Base-by-base conservation (phyloP, 2,329 filamentous ascomycete genomes). In the Golovinomyces cichoracearum region DNA sequence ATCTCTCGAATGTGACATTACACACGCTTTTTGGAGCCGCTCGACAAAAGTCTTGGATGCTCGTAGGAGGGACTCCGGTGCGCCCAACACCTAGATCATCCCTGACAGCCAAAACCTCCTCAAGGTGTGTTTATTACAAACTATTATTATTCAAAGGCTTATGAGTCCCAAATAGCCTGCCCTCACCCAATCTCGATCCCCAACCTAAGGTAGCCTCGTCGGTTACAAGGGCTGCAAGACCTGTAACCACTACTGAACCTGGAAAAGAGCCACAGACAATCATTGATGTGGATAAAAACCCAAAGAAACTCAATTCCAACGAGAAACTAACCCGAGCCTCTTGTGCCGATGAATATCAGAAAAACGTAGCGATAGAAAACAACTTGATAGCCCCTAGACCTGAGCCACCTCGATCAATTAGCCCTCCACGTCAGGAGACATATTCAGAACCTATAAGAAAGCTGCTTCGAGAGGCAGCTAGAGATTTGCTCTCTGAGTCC, bases 21-120 rank as follows among this genome's bases (percentile, higher is more conserved):
- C 60, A 62, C 46, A 52, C 58, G 7, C 50, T 63, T 33, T 57
- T 63, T 46, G 59, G 60, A 50, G 56, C 58, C 10, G 51, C 54
- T 23, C 49, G 56, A 48, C 56, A 57, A 50, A 62, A 59, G 49
- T 54, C 60, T 48, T 63, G 61, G 61, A 63, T 63, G 60, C 48
- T 50, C 17, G 56, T 51, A 40, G 49, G 51, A 48, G 53, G 51
- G 47, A 46, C 52, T 50, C 49, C 56, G 41, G 55, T 61, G 25
- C 57, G 55, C 38, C 59, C 60, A 33, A 57, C 57, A 41, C 57
- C 57, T 27, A 57, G 57, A 22, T 17, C 54, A 33, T 55, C 29
- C 44, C 31, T 15, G n/a, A n/a, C 31, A 33, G 31, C n/a, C 5
- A 33, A 12, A 33, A n/a, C 31, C 31, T 33, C 7, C 13, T n/a